Evolutionary conservation across 176 grass and related monocot genomes (phyloP), one percentile per base, ranked within the genome.

Genomic region (Dendrocalamus sinicus): DNA sequence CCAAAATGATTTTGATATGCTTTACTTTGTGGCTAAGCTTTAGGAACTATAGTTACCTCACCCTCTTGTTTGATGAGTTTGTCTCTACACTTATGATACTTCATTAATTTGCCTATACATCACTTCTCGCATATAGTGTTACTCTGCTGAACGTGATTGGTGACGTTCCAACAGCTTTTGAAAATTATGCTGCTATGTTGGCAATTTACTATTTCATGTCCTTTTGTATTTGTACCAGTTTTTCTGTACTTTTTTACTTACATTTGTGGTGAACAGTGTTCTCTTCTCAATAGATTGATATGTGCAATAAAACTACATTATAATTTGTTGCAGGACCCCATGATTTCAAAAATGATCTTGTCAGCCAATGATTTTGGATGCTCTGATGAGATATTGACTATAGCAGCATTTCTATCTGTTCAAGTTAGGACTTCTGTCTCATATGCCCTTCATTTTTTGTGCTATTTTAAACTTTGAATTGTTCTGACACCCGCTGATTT

Each of bases 261-360:
- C 5, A 14, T 65, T 73, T 30, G 10, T 32, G 4, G 41, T 61
- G 63, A 79, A 43, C 13, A 83, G 14, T 8, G 40, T 50, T 22
- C 37, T 46, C 70, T 69, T 58, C 35, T 72, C 10, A 77, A 80
- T 7, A 74, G 15, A 75, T 70, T 70, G 17, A 65, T 75, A 52
- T 76, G 59, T 30, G 73, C 75, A 69, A 0, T 81, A 30, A 82
- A 8, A n/a, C 43, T 20, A 58, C 47, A 41, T 71, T 23, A 66
- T 75, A 65, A 73, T 91, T 19, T 77, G 63, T 64, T 93, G 52
- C 84, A 98, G 96, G 96, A 98, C 60, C 96, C 96, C 65, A 94
- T 95, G 93, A 91, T 98, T 52, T 95, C 96, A 17, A 98, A 95
- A 95, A 98, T 98, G 93, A 88, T 98, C 66, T 80, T 98, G 67